Evolutionary conservation across 139 green algal species (phyloP).

Genomic region (Chlorella sp.): DNA sequence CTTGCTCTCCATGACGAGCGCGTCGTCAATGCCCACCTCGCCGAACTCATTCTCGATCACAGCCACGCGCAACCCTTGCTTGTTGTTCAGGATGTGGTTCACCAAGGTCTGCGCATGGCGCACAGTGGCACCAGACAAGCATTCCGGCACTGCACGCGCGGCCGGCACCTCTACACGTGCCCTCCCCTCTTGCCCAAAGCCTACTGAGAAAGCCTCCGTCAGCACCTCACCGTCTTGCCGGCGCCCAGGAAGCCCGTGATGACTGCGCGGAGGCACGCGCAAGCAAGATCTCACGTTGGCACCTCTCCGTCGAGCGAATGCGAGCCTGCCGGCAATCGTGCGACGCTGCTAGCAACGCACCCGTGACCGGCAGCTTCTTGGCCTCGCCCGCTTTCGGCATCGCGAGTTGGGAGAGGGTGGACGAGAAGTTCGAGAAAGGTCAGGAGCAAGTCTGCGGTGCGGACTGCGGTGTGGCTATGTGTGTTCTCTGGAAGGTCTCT

Average conservation of each 20-base stretch:
- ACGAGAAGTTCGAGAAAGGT: no score
- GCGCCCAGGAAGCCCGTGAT: slow-evolving; percentile 36
- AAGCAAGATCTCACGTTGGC: no score
- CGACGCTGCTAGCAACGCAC: no score
- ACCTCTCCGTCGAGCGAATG: no score
- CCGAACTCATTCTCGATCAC: slow-evolving; percentile 85
- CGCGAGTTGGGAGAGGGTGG: no score
- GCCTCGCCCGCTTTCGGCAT: no score
- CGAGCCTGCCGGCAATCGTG: no score
- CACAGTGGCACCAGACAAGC: not conserved
- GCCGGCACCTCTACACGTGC: no score
- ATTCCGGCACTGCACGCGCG: not conserved
- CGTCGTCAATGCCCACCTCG: slow-evolving; percentile 77
- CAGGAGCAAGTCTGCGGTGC: no score
- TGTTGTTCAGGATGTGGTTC: slow-evolving; percentile 71
- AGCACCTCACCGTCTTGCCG: slow-evolving; percentile 27
- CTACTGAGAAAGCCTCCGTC: not conserved
- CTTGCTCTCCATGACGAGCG: slow-evolving; percentile 67
- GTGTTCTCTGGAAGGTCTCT: no score
- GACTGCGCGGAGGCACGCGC: slow-evolving; percentile 5
- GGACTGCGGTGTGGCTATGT: no score
- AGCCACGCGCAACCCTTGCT: slow-evolving; percentile 67
- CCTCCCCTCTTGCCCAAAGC: no score
- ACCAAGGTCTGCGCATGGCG: slow-evolving; percentile 62
- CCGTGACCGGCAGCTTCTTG: slow-evolving; percentile 31